Conservation (phyloP, 139 green algal genomes). For the Penium margaritaceum region DNA sequence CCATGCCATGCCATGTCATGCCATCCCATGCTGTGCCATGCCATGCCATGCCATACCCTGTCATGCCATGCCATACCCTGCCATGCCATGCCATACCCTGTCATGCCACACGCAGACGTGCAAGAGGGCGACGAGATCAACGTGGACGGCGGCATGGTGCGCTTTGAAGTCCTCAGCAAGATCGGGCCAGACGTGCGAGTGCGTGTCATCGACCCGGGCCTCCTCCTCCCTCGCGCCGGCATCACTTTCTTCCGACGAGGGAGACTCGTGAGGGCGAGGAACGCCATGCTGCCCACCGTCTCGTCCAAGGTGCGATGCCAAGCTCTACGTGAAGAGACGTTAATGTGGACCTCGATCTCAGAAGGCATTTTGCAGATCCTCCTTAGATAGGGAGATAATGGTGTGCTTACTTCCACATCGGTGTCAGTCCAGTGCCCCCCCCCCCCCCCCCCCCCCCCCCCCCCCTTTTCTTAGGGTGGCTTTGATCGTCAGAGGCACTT, state of each 20-base stretch:
- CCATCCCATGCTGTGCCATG: too few species aligned
- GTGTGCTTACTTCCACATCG: too few species aligned
- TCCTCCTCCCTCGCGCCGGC: constrained; percentile 73
- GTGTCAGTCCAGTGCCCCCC: too few species aligned
- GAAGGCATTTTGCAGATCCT: too few species aligned
- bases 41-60: too few species aligned
- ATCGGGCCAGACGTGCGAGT: constrained; percentile 64
- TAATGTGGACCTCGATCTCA: too few species aligned
- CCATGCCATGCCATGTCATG: too few species aligned
- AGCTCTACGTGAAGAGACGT: neutral
- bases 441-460: too few species aligned
- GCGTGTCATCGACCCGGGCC: constrained; percentile 63
- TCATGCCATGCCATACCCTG: neutral
- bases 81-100: neutral
- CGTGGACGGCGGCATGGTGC: constrained; percentile 83
- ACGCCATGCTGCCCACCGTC: constrained; percentile 70
- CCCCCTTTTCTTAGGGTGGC: too few species aligned
- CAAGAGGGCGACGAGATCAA: constrained; percentile 68
- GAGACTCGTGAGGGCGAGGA: constrained; percentile 59
- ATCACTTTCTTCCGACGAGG: constrained; percentile 59
- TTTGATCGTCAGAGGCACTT: too few species aligned
- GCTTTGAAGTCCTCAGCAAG: constrained; percentile 63
- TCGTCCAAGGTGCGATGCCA: neutral
- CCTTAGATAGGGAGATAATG: too few species aligned
- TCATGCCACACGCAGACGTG: constrained; percentile 18